Evolutionary conservation across 108 stramenopile genomes (phyloP).

Genomic region (Discostella pseudostelligera): DNA sequence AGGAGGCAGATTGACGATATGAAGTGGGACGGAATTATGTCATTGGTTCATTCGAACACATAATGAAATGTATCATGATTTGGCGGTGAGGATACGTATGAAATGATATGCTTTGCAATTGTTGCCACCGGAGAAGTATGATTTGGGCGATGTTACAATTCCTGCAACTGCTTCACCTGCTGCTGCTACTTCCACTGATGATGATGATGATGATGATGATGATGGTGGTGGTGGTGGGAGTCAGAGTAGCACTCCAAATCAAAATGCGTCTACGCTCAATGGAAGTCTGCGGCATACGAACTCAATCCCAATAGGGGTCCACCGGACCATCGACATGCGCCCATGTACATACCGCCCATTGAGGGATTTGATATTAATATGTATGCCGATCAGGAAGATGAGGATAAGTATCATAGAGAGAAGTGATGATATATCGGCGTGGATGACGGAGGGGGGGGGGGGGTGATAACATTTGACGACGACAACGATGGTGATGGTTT

Average conservation of each 20-base stretch:
- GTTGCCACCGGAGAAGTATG: slow-evolving; percentile 55
- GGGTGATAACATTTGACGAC: no score
- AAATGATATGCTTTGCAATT: slow-evolving; percentile 75
- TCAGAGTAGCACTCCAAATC: not conserved
- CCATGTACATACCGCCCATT: slow-evolving; percentile 74
- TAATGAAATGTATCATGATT: slow-evolving; percentile 74
- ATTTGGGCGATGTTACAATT: not conserved
- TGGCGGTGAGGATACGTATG: slow-evolving; percentile 74
- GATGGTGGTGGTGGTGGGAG: not conserved
- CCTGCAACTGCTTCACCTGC: no score
- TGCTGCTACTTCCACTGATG: no score
- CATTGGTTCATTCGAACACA: slow-evolving; percentile 75
- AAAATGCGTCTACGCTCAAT: slow-evolving; percentile 37
- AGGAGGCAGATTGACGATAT: slow-evolving; percentile 67
- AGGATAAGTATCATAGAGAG: slow-evolving; percentile 7
- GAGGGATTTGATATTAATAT: slow-evolving; percentile 62
- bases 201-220: no score
- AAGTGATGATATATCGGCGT: no score
- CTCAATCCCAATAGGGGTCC: slow-evolving; percentile 47
- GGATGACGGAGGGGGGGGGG: no score
- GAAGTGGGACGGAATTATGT: slow-evolving; percentile 69
- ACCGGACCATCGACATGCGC: slow-evolving; percentile 59
- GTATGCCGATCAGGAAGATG: slow-evolving; percentile 49
- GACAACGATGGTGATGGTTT: no score
- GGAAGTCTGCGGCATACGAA: slow-evolving; percentile 60